A percentile compares a stretch with the other conserved stretches of the same genome.
phyloP scores from a whole-genome alignment of 768 basidiomycete genomes.

The Boletus eberwhitei region DNA sequence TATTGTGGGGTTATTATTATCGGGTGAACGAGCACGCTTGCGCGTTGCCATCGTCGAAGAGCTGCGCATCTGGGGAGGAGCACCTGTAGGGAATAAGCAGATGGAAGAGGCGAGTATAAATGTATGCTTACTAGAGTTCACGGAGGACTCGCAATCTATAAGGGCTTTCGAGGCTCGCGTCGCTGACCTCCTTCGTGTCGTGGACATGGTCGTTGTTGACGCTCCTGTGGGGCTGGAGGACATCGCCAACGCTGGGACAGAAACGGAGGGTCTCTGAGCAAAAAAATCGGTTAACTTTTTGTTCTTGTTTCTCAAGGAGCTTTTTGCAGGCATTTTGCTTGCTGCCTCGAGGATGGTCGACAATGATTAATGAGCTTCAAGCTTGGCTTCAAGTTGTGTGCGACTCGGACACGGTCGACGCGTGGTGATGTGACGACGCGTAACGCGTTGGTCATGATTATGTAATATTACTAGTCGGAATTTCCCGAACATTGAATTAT shows the following conservation, averaged over 20 bases:
- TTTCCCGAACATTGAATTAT: too few relatives aligned
- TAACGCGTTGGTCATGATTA: conserved; percentile 4
- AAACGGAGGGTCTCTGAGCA: conserved; percentile 27
- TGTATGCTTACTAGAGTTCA: conserved; percentile 18
- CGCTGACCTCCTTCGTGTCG: conserved; percentile 10
- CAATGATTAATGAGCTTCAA: background rate
- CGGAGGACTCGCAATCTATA: background rate
- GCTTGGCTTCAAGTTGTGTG: background rate
- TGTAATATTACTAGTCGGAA: too few relatives aligned
- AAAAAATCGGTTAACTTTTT: conserved; percentile 48
- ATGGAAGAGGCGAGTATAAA: background rate
- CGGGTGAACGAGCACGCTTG: conserved; percentile 29
- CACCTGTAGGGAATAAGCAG: conserved; percentile 13
- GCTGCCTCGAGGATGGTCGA: background rate
- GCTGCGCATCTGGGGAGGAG: conserved; percentile 6
- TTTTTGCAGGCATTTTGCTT: conserved; percentile 21
- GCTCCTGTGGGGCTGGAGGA: background rate
- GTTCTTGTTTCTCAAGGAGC: conserved; percentile 13
- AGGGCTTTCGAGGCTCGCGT: conserved; percentile 6
- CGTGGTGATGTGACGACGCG: conserved; percentile 13
- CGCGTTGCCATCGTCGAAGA: conserved; percentile 14
- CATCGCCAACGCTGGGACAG: conserved; percentile 10
- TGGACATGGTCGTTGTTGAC: background rate
- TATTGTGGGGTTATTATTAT: background rate
- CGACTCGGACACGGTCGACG: conserved; percentile 11